Evolutionary conservation across 495 filamentous ascomycete species (phyloP).

Genomic region (Aspergillus bertholletiae): DNA sequence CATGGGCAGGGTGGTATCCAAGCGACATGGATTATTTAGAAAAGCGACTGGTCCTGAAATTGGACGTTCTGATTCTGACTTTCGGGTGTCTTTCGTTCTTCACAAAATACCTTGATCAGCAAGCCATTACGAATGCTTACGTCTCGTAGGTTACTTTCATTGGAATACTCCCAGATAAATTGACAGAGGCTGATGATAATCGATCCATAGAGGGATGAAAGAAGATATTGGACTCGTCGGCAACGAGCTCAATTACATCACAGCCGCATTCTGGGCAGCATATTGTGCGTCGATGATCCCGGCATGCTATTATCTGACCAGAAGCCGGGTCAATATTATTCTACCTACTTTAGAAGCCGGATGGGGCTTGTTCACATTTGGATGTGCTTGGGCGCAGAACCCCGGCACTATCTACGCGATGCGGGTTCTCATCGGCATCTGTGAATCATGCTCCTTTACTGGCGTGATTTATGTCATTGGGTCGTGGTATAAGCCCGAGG

Average conservation of each 20-base stretch:
- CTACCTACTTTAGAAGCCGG: conserved; percentile 12
- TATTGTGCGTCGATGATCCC: conserved; percentile 27
- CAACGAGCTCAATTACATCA: conserved; percentile 29
- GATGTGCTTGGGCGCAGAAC: conserved; percentile 16
- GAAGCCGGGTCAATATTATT: conserved; percentile 15
- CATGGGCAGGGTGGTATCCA: conserved; percentile 26
- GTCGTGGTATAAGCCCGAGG: conserved; percentile 26
- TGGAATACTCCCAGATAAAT: too few species aligned
- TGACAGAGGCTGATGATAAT: background rate
- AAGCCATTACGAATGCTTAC: conserved; percentile 33
- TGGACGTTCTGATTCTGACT: conserved; percentile 12
- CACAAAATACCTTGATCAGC: conserved; percentile 33
- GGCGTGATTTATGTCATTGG: conserved; percentile 22
- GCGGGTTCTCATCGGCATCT: conserved; percentile 17
- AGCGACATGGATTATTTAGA: conserved; percentile 22
- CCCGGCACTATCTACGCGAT: conserved; percentile 14
- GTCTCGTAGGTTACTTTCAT: conserved; percentile 22
- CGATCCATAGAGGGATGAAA: conserved; percentile 10
- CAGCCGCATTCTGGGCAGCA: conserved; percentile 29
- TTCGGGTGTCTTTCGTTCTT: conserved; percentile 28
- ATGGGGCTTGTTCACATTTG: conserved; percentile 19
- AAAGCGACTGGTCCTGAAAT: conserved; percentile 21
- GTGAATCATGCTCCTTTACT: conserved; percentile 14
- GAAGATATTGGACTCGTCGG: conserved; percentile 14
- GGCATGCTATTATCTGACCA: conserved; percentile 18